Base-by-base conservation (phyloP, 441 rosid species). In the Dalechampia spathulata region DNA sequence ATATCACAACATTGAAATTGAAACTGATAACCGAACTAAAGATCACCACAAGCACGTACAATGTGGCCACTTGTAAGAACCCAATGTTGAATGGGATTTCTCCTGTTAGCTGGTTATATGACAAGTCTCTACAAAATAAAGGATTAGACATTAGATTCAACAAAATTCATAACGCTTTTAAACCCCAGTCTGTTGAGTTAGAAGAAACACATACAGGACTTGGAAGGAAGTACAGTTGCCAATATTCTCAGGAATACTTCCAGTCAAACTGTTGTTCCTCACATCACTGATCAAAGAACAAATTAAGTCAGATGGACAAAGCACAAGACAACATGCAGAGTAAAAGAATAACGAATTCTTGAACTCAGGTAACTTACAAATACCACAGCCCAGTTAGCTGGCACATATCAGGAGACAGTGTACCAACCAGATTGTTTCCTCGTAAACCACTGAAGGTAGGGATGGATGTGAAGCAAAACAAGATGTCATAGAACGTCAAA, bases 151-250 rank as follows among this genome's bases (percentile, higher is more conserved):
- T 60, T 30, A 38, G n/a, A 23, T 42, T 25, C 43, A 34, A 51
- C 36, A 36, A 51, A 53, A 1, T 32, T 23, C 3, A 45, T 36
- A 6, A 38, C 28, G 55, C 20, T 49, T 55, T 19, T 22, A 43
- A 45, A 52, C 28, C 26, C 21, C 39, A 38, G 37, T 6, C 60
- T 22, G 2, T 20, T 27, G 58, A 60, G 57, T 49, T 55, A 60
- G 54, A 55, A 17, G 27, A 57, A 34, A 59, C 70, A 86, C 95
- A 58, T 86, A 91, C 98, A 91, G 72, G 81, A 91, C 96, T 74
- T 91, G 98, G 82, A 91, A 91, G 78, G 93, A 78, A 58, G 96
- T 83, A 70, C 96, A 88, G 69, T 91, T 91, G 80, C 98, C 98
- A 19, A 91, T 83, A 43, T 75, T 74, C 64, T 64, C 73, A 42